Conservation (phyloP, 116 monocot species). For the Zostera marina region DNA sequence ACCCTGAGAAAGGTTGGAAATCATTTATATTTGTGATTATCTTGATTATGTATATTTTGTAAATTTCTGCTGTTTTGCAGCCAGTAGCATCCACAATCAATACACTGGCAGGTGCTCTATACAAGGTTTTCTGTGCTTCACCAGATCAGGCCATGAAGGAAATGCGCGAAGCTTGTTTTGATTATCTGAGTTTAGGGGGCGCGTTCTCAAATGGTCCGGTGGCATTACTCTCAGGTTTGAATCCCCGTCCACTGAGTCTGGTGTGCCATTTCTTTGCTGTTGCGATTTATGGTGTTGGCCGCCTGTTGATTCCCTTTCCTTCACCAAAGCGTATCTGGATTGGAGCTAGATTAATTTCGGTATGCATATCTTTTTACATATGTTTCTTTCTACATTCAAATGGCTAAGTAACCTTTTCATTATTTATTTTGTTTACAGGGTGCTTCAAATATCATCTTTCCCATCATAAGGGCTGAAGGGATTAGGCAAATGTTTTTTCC, state of each 20-base stretch:
- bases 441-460: conserved; percentile 72
- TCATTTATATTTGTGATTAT: background rate
- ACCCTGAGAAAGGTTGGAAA: conserved; percentile 55
- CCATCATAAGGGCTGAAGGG: conserved; percentile 93
- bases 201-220: conserved; percentile 56
- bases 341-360: conserved; percentile 52
- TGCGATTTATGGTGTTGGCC: conserved; percentile 74
- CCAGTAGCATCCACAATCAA: conserved; percentile 89
- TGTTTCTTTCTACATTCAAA: too few relatives aligned
- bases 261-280: conserved; percentile 82
- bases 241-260: conserved; percentile 58
- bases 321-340: conserved; percentile 65
- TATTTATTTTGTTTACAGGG: conserved; percentile 30
- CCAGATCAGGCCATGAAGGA: conserved; percentile 55
- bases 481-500: conserved; percentile 97
- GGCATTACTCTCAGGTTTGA: conserved; percentile 57
- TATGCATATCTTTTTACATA: conserved; percentile 15
- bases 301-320: conserved; percentile 59
- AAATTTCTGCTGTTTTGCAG: conserved; percentile 17
- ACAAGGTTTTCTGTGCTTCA: conserved; percentile 70
- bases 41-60: background rate
- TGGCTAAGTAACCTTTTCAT: background rate
- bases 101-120: conserved; percentile 69
- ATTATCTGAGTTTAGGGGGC: conserved; percentile 68
- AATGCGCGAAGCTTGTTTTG: conserved; percentile 73